Evolutionary conservation across 179 eudicot genomes (phyloP).

Genomic region (Heliamphora pulchella): DNA sequence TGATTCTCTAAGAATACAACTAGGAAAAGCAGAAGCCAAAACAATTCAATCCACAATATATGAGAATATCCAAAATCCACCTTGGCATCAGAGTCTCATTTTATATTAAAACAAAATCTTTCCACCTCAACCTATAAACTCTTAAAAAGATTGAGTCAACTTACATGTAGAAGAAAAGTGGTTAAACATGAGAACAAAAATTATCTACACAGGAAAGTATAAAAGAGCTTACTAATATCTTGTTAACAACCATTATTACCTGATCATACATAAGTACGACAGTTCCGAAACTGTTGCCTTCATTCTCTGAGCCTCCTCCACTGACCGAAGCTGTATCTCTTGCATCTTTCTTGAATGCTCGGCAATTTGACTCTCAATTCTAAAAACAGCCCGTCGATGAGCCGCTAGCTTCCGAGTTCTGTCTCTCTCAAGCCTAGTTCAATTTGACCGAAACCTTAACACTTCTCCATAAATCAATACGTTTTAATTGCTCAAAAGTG

Average conservation of each 20-base stretch:
- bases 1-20: not conserved
- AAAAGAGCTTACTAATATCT: not conserved
- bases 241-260: conserved; percentile 31
- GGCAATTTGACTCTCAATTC: conserved; percentile 57
- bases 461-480: not conserved
- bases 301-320: conserved; percentile 43
- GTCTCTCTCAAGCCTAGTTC: conserved; percentile 59
- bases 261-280: conserved; percentile 40
- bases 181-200: too few species aligned
- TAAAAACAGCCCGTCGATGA: conserved; percentile 52
- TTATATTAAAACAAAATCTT: not conserved
- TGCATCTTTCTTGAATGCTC: conserved; percentile 39
- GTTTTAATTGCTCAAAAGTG: not conserved
- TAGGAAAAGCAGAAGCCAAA: not conserved
- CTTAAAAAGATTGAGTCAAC: not conserved
- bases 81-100: not conserved
- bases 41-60: not conserved
- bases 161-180: not conserved
- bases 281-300: conserved; percentile 38
- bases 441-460: not conserved
- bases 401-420: conserved; percentile 51
- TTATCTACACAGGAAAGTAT: not conserved
- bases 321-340: conserved; percentile 30
- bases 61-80: not conserved
- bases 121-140: not conserved